These are phyloP conservation scores for Thuja plicata DNA, from an alignment of 83 land plant species.

Conservation along the genomic window DNA sequence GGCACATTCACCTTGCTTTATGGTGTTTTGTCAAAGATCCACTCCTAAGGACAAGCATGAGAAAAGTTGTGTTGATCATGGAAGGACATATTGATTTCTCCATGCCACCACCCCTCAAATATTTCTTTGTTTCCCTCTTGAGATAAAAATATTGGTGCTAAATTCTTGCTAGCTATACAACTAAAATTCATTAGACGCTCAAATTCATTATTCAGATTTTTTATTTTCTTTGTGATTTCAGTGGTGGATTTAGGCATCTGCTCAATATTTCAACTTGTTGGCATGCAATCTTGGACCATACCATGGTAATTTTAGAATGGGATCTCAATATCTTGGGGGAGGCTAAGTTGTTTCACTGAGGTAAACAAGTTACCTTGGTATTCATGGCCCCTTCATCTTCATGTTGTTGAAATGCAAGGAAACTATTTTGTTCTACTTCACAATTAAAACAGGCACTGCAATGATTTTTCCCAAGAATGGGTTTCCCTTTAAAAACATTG, in stretches of 20 bases:
- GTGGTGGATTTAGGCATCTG: background rate
- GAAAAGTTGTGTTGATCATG: background rate
- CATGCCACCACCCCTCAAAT: background rate
- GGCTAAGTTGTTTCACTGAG: background rate
- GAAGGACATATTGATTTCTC: background rate
- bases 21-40: conserved; percentile 1
- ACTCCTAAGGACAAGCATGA: background rate
- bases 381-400: background rate
- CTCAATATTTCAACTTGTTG: background rate
- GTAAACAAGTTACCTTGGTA: too few relatives aligned
- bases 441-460: background rate
- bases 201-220: background rate
- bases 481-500: too few relatives aligned
- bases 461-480: too few relatives aligned
- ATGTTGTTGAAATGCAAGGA: background rate
- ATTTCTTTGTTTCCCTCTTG: background rate
- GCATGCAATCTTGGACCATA: background rate
- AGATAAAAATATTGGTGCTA: background rate
- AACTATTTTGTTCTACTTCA: background rate
- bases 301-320: background rate
- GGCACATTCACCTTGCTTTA: background rate
- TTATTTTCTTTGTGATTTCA: background rate
- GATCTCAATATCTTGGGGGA: background rate
- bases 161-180: background rate
- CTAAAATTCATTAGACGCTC: background rate